phyloP scores from a whole-genome alignment of 176 grass and related monocot species.

The Raddia guianensis region DNA sequence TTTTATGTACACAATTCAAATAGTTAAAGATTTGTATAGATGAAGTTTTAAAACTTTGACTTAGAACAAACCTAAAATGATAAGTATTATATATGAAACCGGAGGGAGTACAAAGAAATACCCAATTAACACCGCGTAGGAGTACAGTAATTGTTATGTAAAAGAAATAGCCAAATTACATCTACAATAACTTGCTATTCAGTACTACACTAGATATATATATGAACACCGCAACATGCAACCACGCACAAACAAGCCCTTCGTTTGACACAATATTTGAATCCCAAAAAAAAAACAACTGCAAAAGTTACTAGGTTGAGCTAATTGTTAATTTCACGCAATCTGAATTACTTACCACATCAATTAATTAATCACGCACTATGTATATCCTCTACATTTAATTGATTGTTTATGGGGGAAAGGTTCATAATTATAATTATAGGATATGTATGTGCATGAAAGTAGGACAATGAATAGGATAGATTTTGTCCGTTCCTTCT shows the following conservation, averaged over 20 bases:
- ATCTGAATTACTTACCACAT: neutral
- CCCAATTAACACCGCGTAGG: neutral
- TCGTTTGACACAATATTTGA: neutral
- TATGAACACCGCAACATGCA: neutral
- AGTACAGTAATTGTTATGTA: neutral
- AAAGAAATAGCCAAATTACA: neutral
- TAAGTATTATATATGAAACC: no score
- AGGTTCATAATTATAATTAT: neutral
- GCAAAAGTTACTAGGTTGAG: neutral
- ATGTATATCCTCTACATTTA: neutral
- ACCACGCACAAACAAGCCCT: neutral
- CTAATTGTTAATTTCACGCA: neutral
- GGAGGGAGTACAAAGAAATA: neutral
- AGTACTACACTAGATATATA: neutral
- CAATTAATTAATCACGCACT: neutral
- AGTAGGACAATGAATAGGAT: conserved; percentile 19
- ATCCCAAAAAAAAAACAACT: neutral
- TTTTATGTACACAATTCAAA: no score
- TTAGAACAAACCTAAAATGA: no score
- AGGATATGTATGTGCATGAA: neutral
- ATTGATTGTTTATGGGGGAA: conserved; percentile 9
- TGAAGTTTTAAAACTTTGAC: no score
- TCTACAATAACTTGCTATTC: neutral
- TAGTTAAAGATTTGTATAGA: no score
- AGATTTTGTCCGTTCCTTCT: conserved; percentile 24